phyloP scores from a whole-genome alignment of 371 early-diverging fungal species.

The Mortierella sp. region DNA sequence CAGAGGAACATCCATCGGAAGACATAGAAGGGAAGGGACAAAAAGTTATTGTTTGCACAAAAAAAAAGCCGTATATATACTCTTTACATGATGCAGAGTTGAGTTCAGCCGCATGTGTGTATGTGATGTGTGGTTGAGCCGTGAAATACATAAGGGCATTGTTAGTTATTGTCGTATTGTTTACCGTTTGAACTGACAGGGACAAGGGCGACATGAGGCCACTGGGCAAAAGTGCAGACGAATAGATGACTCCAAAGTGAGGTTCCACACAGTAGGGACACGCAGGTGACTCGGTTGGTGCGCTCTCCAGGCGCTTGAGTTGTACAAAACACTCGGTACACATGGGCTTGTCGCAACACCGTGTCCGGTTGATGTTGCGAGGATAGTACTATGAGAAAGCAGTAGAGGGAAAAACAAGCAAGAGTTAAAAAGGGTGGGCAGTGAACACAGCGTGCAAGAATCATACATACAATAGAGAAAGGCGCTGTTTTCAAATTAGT shows the following conservation, averaged over 20 bases:
- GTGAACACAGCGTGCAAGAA: too few species aligned
- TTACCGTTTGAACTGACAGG: constrained; percentile 24
- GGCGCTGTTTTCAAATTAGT: too few species aligned
- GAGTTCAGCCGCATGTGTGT: not conserved
- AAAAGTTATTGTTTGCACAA: not conserved
- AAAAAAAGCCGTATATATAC: too few species aligned
- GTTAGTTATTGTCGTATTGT: too few species aligned
- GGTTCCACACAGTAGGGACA: constrained; percentile 93
- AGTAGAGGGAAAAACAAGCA: not conserved
- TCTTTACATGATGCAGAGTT: not conserved
- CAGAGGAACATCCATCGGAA: not conserved
- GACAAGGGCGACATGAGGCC: constrained; percentile 19
- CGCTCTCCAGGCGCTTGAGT: constrained; percentile 79
- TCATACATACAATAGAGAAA: too few species aligned
- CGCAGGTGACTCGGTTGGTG: constrained; percentile 69
- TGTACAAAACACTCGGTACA: constrained; percentile 96
- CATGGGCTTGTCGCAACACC: constrained; percentile 95
- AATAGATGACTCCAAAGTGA: constrained; percentile 86
- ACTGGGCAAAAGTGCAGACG: constrained; percentile 46
- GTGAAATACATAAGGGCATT: not conserved
- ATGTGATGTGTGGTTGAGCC: not conserved
- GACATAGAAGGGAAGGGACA: not conserved
- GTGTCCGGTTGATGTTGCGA: constrained; percentile 90
- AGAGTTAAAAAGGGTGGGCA: not conserved
- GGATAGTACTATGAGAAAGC: constrained; percentile 80